These are phyloP conservation scores for Candida sojae DNA, from an alignment of 1,139 yeast genomes.

Conservation along the genomic window DNA sequence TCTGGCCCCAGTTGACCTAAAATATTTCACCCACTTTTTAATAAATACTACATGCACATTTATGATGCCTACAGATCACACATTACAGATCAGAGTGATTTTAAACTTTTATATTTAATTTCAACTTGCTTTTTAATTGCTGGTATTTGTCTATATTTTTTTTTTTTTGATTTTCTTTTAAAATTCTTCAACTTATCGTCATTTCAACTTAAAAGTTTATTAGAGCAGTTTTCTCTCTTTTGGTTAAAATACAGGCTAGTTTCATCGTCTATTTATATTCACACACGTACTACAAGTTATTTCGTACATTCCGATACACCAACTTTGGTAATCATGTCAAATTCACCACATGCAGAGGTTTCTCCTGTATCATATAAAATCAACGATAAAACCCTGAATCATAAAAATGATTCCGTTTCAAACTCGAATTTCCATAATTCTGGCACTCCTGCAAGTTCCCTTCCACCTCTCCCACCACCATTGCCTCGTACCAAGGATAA, in stretches of 20 bases:
- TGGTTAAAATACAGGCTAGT: not conserved
- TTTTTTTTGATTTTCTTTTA: not conserved
- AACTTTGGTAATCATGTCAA: not conserved
- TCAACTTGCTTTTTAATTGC: not conserved
- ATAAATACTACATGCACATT: not conserved
- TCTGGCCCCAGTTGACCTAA: not conserved
- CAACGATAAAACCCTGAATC: not conserved
- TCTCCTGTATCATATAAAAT: not conserved
- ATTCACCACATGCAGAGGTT: not conserved
- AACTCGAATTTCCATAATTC: not conserved
- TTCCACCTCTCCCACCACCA: constrained; percentile 1
- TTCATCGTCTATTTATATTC: not conserved
- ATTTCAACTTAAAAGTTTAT: not conserved
- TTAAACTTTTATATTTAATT: not conserved
- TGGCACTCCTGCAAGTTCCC: not conserved
- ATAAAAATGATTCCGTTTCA: not conserved
- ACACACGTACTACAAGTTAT: not conserved
- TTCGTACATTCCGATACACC: not conserved
- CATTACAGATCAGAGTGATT: not conserved
- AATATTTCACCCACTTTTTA: not conserved
- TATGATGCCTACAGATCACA: not conserved
- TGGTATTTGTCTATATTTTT: not conserved
- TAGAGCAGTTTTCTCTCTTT: not conserved
- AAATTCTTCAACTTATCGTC: not conserved
- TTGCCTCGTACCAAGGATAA: not conserved